Evolutionary conservation across 495 filamentous ascomycete genomes (phyloP).

Genomic region (Penicillium fimorum): DNA sequence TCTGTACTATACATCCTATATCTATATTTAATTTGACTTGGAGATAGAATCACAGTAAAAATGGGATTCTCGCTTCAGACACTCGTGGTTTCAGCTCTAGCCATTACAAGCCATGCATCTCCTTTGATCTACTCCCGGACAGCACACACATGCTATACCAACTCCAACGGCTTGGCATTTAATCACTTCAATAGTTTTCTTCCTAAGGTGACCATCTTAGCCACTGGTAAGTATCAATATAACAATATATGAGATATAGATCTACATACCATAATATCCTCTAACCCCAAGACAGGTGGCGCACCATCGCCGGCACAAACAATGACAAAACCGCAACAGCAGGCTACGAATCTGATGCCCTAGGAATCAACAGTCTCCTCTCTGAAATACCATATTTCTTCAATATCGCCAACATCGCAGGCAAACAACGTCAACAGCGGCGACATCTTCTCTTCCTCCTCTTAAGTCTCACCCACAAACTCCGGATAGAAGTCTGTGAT

Average conservation of each 20-base stretch:
- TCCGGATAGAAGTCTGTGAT: conserved; percentile 42
- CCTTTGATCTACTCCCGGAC: conserved; percentile 27
- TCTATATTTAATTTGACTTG: neutral
- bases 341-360: conserved; percentile 45
- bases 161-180: conserved; percentile 35
- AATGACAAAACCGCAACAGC: conserved; percentile 44
- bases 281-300: conserved; percentile 28
- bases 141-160: conserved; percentile 29
- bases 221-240: conserved; percentile 32
- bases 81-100: conserved; percentile 24
- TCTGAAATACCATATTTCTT: conserved; percentile 42
- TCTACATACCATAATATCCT: neutral
- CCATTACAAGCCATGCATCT: conserved; percentile 26
- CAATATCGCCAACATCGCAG: conserved; percentile 48
- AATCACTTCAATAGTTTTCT: conserved; percentile 45
- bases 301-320: conserved; percentile 48
- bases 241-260: neutral
- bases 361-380: conserved; percentile 42
- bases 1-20: neutral
- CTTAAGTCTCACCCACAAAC: conserved; percentile 39
- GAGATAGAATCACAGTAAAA: neutral
- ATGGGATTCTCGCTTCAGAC: conserved; percentile 22
- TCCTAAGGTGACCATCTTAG: conserved; percentile 51
- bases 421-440: conserved; percentile 39
- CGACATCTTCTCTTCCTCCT: conserved; percentile 43